phyloP scores from a whole-genome alignment of 2,329 filamentous ascomycete genomes.

The Arthrobotrys sinensis region DNA sequence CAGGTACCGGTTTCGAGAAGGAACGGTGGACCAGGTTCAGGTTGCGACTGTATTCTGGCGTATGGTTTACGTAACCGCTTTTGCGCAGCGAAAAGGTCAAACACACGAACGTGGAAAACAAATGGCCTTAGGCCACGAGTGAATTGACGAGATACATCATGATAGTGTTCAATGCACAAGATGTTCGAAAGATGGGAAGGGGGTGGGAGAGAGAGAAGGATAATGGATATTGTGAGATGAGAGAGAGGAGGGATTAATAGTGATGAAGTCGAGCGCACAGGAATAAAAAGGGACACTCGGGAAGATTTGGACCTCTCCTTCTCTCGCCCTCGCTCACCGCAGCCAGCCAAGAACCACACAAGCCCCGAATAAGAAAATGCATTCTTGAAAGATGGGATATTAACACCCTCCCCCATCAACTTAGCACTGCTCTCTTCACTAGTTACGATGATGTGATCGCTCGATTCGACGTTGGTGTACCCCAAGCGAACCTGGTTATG shows the following conservation, averaged over 20 bases:
- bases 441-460: slow-evolving; percentile 41
- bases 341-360: slow-evolving; percentile 8
- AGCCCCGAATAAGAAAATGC: slow-evolving; percentile 24
- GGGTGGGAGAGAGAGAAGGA: neutral
- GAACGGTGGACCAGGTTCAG: neutral
- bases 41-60: slow-evolving; percentile 4
- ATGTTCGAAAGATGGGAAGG: neutral
- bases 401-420: neutral
- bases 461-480: slow-evolving; percentile 20
- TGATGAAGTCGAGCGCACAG: neutral
- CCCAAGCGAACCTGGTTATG: slow-evolving; percentile 22
- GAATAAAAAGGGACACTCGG: slow-evolving; percentile 21
- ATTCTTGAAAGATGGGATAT: slow-evolving; percentile 13
- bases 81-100: neutral
- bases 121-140: slow-evolving; percentile 1
- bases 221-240: neutral
- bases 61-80: slow-evolving; percentile 40
- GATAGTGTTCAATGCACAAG: neutral
- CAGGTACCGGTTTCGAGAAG: slow-evolving; percentile 24
- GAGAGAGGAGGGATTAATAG: neutral
- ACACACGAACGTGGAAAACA: slow-evolving; percentile 3
- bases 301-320: neutral
- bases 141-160: slow-evolving; percentile 8
- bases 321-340: slow-evolving; percentile 8
- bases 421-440: neutral